These are phyloP conservation scores for Komagataella pseudopastoris DNA, from an alignment of 805 yeast species.

Conservation along the genomic window DNA sequence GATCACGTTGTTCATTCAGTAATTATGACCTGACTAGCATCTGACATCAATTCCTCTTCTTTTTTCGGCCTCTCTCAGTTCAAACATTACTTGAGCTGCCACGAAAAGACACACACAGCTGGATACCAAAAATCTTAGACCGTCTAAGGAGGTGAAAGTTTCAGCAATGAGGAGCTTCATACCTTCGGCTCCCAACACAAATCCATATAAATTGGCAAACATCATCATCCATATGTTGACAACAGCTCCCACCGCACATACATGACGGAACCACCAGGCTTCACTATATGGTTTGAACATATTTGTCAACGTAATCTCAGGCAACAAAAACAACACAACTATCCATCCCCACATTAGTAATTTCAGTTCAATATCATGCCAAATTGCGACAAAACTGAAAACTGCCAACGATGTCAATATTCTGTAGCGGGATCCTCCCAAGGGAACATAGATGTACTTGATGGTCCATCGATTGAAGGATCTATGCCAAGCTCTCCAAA, in stretches of 20 bases:
- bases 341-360: conserved; percentile 94
- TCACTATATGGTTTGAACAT: conserved; percentile 18
- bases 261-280: conserved; percentile 61
- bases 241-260: conserved; percentile 83
- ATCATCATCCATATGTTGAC: conserved; percentile 95
- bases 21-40: conserved; percentile 29
- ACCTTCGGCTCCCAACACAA: conserved; percentile 88
- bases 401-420: conserved; percentile 70
- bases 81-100: conserved; percentile 91
- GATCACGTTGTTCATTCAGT: not conserved
- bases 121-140: conserved; percentile 45
- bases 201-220: conserved; percentile 90
- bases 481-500: conserved; percentile 99
- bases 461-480: conserved; percentile 84
- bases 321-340: conserved; percentile 72
- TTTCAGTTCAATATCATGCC: conserved; percentile 94
- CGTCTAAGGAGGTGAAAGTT: conserved; percentile 60
- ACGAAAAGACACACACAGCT: conserved; percentile 62
- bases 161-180: conserved; percentile 48
- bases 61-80: conserved; percentile 73
- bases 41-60: conserved; percentile 73
- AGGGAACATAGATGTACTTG: conserved; percentile 79
- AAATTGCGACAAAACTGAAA: conserved; percentile 88
- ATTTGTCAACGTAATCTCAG: conserved; percentile 60
- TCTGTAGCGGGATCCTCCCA: conserved; percentile 72